These are phyloP conservation scores for Parachaetomium inaequale DNA, from an alignment of 495 filamentous ascomycete species.

Conservation along the genomic window DNA sequence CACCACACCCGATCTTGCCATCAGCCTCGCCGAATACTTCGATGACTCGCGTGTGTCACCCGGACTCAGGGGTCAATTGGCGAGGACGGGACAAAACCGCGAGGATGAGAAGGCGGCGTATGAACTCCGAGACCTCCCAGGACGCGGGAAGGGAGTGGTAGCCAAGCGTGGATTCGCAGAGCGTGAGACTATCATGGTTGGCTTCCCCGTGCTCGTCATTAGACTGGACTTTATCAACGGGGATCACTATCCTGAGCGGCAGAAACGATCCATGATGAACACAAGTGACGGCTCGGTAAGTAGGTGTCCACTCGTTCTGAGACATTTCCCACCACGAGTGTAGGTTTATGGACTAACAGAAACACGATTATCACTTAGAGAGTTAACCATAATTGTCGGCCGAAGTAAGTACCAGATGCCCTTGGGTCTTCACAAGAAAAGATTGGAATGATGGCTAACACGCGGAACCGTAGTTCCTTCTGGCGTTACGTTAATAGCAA, in stretches of 20 bases:
- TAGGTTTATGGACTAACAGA: not conserved
- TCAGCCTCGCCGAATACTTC: not conserved
- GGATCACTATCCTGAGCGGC: slow-evolving; percentile 12
- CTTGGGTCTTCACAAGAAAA: not conserved
- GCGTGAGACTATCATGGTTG: slow-evolving; percentile 31
- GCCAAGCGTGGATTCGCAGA: slow-evolving; percentile 23
- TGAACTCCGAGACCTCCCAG: slow-evolving; percentile 23
- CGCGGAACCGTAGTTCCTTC: slow-evolving; percentile 11
- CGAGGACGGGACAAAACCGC: not conserved
- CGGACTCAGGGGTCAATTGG: not conserved
- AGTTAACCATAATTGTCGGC: slow-evolving; percentile 38
- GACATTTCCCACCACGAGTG: slow-evolving; percentile 18
- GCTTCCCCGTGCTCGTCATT: slow-evolving; percentile 29
- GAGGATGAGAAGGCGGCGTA: not conserved
- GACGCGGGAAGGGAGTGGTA: slow-evolving; percentile 32
- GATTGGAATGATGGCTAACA: not conserved
- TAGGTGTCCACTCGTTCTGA: too few species aligned
- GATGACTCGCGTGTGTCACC: slow-evolving; percentile 5
- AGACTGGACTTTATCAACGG: slow-evolving; percentile 29
- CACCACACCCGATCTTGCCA: slow-evolving; percentile 11
- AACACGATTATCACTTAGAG: slow-evolving; percentile 14
- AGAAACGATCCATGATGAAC: slow-evolving; percentile 24
- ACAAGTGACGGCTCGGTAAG: too few species aligned
- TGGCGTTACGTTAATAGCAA: slow-evolving; percentile 32
- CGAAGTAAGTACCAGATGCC: slow-evolving; percentile 26